phyloP scores from a whole-genome alignment of 495 filamentous ascomycete species.

The Lophiotrema nucula region DNA sequence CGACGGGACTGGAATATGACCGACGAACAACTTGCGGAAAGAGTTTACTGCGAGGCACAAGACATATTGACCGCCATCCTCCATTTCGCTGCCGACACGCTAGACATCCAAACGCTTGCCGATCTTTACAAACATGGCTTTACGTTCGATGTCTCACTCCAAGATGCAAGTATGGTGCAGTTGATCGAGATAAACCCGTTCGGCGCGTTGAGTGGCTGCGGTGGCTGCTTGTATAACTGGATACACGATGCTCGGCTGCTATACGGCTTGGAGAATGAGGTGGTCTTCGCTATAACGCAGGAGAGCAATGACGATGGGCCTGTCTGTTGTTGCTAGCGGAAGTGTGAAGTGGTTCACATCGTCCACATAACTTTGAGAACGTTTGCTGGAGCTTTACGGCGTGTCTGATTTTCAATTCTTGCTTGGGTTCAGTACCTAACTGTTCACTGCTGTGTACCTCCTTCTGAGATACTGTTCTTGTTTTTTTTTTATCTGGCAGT shows the following conservation, averaged over 20 bases:
- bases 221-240: slow-evolving; percentile 1
- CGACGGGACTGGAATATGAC: neutral
- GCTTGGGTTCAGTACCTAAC: too few species aligned
- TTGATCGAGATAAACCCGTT: slow-evolving; percentile 4
- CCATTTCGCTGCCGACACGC: too few species aligned
- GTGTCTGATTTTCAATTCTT: too few species aligned
- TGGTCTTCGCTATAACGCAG: neutral
- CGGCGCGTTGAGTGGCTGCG: slow-evolving; percentile 5
- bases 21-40: neutral
- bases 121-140: neutral
- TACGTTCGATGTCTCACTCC: neutral
- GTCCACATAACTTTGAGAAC: too few species aligned
- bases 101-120: too few species aligned
- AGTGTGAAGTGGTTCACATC: too few species aligned
- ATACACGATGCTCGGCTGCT: neutral
- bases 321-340: too few species aligned
- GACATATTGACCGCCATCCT: neutral
- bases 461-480: too few species aligned
- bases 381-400: too few species aligned
- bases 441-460: too few species aligned
- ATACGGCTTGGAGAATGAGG: neutral
- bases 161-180: neutral
- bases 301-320: too few species aligned
- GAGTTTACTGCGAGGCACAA: neutral
- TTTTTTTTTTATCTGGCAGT: too few species aligned